These are phyloP conservation scores for Macrophomina pseudophaseolina DNA, from an alignment of 2,329 filamentous ascomycete species.

Conservation along the genomic window DNA sequence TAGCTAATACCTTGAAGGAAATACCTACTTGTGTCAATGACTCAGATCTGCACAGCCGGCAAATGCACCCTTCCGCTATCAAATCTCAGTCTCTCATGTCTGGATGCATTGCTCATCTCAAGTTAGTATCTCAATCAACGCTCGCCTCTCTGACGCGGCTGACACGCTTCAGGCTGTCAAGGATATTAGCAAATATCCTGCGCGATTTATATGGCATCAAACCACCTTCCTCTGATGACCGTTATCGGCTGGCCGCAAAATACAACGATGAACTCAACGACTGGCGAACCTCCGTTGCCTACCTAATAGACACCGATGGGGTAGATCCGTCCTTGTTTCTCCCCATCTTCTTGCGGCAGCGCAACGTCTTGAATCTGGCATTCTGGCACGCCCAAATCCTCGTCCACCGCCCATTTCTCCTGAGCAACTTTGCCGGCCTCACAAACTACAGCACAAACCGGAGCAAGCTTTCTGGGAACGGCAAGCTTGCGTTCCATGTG, in stretches of 20 bases:
- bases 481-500: slow-evolving; percentile 42
- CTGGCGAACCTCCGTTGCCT: slow-evolving; percentile 54
- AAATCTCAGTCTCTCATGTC: slow-evolving; percentile 50
- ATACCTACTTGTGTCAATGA: slow-evolving; percentile 43
- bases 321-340: slow-evolving; percentile 52
- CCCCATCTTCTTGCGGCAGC: slow-evolving; percentile 59
- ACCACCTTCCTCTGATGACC: slow-evolving; percentile 38
- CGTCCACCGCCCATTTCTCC: slow-evolving; percentile 60
- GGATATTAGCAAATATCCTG: slow-evolving; percentile 51
- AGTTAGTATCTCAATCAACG: slow-evolving; percentile 29
- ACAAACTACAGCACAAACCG: slow-evolving; percentile 36
- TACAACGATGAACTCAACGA: slow-evolving; percentile 49
- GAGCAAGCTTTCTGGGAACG: slow-evolving; percentile 29
- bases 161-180: slow-evolving; percentile 41
- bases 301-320: slow-evolving; percentile 51
- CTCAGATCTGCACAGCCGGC: slow-evolving; percentile 36
- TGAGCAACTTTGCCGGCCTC: slow-evolving; percentile 48
- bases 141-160: neutral
- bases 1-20: slow-evolving; percentile 38
- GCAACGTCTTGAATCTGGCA: slow-evolving; percentile 59
- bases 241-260: slow-evolving; percentile 47
- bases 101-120: slow-evolving; percentile 52
- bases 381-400: slow-evolving; percentile 63
- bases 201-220: slow-evolving; percentile 52
- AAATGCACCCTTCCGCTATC: slow-evolving; percentile 36